phyloP scores from a whole-genome alignment of 495 filamentous ascomycete species.

The Talaromyces wortmannii region DNA sequence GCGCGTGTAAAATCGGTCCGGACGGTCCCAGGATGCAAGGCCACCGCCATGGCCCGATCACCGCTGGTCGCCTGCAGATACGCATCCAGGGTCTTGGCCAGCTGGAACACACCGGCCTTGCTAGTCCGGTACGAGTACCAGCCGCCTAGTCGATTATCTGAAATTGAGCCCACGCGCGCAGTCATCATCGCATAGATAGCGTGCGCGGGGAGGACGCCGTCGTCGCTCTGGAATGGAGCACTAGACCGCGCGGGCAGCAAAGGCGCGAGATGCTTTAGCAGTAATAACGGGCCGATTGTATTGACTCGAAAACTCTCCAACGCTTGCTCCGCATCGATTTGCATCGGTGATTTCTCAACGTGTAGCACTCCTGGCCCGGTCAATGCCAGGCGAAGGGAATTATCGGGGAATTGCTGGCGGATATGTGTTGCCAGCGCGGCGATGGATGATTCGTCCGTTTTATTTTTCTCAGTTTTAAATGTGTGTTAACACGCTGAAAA shows the following conservation, averaged over 20 bases:
- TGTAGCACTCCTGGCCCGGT: constrained; percentile 65
- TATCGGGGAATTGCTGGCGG: constrained; percentile 37
- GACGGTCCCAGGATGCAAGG: constrained; percentile 80
- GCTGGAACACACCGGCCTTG: constrained; percentile 65
- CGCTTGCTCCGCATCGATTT: constrained; percentile 50
- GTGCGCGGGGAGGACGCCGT: constrained; percentile 22
- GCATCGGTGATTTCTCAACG: constrained; percentile 64
- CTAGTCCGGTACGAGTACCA: constrained; percentile 72
- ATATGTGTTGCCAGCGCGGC: constrained; percentile 26
- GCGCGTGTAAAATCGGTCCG: constrained; percentile 65
- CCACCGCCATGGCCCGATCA: constrained; percentile 55
- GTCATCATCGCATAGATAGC: constrained; percentile 66
- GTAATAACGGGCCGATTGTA: constrained; percentile 62
- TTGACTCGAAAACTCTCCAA: constrained; percentile 62
- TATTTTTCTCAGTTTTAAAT: background rate
- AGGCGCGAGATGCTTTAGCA: constrained; percentile 65
- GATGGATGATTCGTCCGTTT: constrained; percentile 33
- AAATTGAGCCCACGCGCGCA: constrained; percentile 67
- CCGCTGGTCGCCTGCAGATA: constrained; percentile 47
- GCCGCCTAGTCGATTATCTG: constrained; percentile 63
- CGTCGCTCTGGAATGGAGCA: constrained; percentile 10
- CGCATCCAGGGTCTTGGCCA: constrained; percentile 69
- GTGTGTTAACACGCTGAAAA: too few species aligned
- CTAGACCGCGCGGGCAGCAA: constrained; percentile 54
- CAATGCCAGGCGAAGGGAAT: constrained; percentile 63